Conservation (phyloP, 2,329 filamentous ascomycete species). For the Cercospora brassicicola region DNA sequence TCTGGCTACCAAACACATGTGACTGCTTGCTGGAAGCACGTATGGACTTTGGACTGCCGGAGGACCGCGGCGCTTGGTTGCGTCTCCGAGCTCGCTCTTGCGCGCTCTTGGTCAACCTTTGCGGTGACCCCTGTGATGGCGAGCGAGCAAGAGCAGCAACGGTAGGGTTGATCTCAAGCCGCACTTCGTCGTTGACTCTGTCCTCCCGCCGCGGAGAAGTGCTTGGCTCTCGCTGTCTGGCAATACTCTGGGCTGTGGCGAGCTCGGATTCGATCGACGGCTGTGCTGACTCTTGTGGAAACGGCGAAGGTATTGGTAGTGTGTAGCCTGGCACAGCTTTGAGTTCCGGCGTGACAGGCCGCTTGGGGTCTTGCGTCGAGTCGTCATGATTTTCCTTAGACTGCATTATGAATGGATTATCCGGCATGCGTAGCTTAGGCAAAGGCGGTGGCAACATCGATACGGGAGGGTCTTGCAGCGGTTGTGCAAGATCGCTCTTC, state of each 20-base stretch:
- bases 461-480: not conserved
- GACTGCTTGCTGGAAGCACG: not conserved
- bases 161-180: slow-evolving; percentile 12
- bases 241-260: not conserved
- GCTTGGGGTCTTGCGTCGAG: not conserved
- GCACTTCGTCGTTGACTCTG: slow-evolving; percentile 5
- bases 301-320: slow-evolving; percentile 40
- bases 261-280: not conserved
- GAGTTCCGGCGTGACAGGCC: slow-evolving; percentile 36
- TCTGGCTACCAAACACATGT: not conserved
- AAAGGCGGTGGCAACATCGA: slow-evolving; percentile 32
- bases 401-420: slow-evolving; percentile 2
- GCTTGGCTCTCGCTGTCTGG: not conserved
- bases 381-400: not conserved
- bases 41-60: not conserved
- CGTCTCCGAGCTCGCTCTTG: not conserved
- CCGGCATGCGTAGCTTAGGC: slow-evolving; percentile 30
- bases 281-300: slow-evolving; percentile 28
- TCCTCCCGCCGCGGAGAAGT: not conserved
- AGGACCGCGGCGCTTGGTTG: not conserved
- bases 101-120: not conserved
- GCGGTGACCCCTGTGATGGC: not conserved
- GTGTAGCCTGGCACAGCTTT: slow-evolving; percentile 33
- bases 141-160: slow-evolving; percentile 11
- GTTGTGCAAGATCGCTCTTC: not conserved